Percentiles rank a stretch among this genome's conserved stretches.
phyloP scores from a whole-genome alignment of 2,329 filamentous ascomycete species.

The Ramularia collo-cygni region DNA sequence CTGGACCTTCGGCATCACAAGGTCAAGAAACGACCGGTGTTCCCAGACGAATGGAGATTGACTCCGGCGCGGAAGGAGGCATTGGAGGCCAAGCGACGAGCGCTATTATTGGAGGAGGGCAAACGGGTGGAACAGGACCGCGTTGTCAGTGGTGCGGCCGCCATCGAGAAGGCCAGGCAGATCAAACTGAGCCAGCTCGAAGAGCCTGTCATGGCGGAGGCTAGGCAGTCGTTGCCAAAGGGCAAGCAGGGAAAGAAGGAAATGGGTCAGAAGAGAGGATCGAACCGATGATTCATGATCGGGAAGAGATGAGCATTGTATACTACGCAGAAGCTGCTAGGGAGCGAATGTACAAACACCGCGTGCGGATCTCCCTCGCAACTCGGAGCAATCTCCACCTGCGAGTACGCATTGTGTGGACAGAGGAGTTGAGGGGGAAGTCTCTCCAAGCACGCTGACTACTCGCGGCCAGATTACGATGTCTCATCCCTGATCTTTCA shows the following conservation, averaged over 20 bases:
- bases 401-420: no score
- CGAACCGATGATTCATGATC: not conserved
- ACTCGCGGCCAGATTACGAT: no score
- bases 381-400: no score
- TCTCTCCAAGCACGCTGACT: no score
- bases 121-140: conserved; percentile 46
- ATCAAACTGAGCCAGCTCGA: conserved; percentile 20
- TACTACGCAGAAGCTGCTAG: not conserved
- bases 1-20: conserved; percentile 82
- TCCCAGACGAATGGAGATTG: conserved; percentile 79
- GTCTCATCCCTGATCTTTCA: no score
- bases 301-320: not conserved
- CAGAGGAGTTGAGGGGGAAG: no score
- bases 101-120: conserved; percentile 49
- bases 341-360: no score
- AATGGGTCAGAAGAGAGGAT: conserved; percentile 21
- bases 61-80: conserved; percentile 60
- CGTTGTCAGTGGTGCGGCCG: conserved; percentile 22
- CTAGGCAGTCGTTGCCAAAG: conserved; percentile 20
- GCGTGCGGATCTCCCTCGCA: no score
- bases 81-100: conserved; percentile 55
- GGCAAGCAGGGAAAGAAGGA: conserved; percentile 28
- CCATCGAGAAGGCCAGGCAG: conserved; percentile 25
- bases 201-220: conserved; percentile 28
- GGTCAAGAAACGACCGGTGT: conserved; percentile 58